A percentile compares a stretch with the other conserved stretches of the same genome.
Conservation (phyloP, 2,329 filamentous ascomycete species). For the Aspergillus udagawae region DNA sequence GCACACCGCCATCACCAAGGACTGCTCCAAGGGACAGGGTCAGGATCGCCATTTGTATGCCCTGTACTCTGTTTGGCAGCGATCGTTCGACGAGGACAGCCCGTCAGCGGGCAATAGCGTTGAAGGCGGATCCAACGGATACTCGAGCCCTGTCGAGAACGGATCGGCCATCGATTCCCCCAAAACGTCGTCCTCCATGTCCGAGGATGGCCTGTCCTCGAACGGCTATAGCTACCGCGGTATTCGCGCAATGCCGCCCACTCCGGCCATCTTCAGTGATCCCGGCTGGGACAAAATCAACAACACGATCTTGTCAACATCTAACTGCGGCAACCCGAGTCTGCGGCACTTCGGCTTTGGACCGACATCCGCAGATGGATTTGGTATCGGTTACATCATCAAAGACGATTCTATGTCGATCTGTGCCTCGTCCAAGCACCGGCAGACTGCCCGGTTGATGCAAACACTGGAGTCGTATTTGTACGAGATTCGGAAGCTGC, state of each 20-base stretch:
- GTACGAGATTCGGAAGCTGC: slow-evolving; percentile 79
- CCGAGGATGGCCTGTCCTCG: slow-evolving; percentile 42
- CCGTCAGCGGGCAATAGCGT: slow-evolving; percentile 48
- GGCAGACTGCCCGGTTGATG: slow-evolving; percentile 86
- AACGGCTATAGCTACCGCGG: slow-evolving; percentile 56
- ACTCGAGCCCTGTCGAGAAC: slow-evolving; percentile 54
- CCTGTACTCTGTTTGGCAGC: slow-evolving; percentile 91
- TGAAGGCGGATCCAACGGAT: slow-evolving; percentile 55
- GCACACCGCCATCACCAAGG: slow-evolving; percentile 73
- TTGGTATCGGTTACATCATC: slow-evolving; percentile 98
- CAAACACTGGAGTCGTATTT: slow-evolving; percentile 88
- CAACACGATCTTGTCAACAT: slow-evolving; percentile 88
- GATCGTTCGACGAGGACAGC: slow-evolving; percentile 70
- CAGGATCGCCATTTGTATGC: slow-evolving; percentile 93
- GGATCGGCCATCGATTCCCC: slow-evolving; percentile 24
- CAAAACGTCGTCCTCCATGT: slow-evolving; percentile 35
- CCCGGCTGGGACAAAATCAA: slow-evolving; percentile 92
- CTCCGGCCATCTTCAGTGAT: slow-evolving; percentile 80
- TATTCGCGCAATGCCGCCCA: slow-evolving; percentile 40
- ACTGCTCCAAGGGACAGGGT: slow-evolving; percentile 84
- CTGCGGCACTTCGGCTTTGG: slow-evolving; percentile 96
- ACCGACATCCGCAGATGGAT: slow-evolving; percentile 87
- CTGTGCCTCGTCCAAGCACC: slow-evolving; percentile 87
- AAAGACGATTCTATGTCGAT: slow-evolving; percentile 89
- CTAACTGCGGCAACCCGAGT: slow-evolving; percentile 96